Conservation (phyloP, 345 rosid species). For the Sonneratia alba region DNA sequence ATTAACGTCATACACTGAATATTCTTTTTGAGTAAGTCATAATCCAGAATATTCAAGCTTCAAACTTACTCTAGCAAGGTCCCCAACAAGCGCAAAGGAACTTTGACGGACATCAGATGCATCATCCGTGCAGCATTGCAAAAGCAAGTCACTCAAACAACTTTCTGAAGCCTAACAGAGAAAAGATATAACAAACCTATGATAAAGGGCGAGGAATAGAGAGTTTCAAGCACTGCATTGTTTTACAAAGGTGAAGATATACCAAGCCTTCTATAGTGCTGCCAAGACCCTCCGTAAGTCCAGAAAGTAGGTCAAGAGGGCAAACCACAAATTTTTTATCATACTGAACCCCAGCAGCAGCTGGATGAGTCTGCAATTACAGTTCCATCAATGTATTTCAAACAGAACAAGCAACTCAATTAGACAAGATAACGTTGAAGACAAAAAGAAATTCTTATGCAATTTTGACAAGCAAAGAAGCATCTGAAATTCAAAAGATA, state of each 20-base stretch:
- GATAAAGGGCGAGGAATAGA: background rate
- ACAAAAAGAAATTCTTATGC: background rate
- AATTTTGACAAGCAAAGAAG: background rate
- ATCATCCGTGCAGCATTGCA: conserved; percentile 86
- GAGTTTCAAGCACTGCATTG: background rate
- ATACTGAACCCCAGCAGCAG: conserved; percentile 65
- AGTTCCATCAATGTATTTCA: background rate
- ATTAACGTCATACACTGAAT: background rate
- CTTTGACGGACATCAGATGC: conserved; percentile 75
- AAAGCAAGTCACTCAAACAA: conserved; percentile 72
- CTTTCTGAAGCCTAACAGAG: conserved; percentile 60
- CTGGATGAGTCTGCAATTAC: conserved; percentile 58
- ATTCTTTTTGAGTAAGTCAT: no score
- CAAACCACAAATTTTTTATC: conserved; percentile 92
- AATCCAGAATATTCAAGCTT: background rate
- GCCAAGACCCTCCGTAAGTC: conserved; percentile 89
- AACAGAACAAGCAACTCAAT: background rate
- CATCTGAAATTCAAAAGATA: background rate
- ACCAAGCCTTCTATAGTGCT: conserved; percentile 94
- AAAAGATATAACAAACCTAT: background rate
- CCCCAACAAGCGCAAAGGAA: conserved; percentile 89
- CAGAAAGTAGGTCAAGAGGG: conserved; percentile 92
- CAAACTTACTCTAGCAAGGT: conserved; percentile 55
- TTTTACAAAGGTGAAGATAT: conserved; percentile 1
- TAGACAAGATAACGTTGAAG: background rate